Evolutionary conservation across 495 filamentous ascomycete genomes (phyloP), one percentile per base, ranked within the genome.

Genomic region (Aspergillus baeticus): DNA sequence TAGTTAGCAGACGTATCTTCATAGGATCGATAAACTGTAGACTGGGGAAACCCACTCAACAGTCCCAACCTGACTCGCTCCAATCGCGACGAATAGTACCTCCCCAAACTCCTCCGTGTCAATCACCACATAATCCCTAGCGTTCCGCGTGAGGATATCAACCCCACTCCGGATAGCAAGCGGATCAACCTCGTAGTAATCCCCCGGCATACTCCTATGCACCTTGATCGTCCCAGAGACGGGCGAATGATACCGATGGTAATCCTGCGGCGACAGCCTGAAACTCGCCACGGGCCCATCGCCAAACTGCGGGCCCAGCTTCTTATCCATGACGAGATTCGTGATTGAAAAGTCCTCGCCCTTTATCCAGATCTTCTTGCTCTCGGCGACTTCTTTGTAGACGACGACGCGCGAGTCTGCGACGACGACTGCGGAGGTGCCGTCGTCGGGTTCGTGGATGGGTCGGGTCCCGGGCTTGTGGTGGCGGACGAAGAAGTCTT

Each of bases 191-290:
- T 72, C 70, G 21, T 68, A 69, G 31, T 71, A 71, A 52, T 63
- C 54, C 11, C 66, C 68, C 0, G 60, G 55, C 21, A 77, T 73
- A 17, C 67, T 63, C 17, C 59, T 65, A 42, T 69, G 64, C 13
- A 48, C 41, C 43, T 57, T 62, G 20, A 79, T 67, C 14, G 34
- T 66, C 0, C 74, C 76, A 0, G 61, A 56, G 6, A 80, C 69
- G 1, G 78, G 78, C 4, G 69, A 67, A 59, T 80, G 77, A 65
- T 72, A 77, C 29, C 77, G 72, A 53, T 80, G 77, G 44, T 81
- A 80, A 59, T 79, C 72, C 52, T 72, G 73, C 6, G 75, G 68
- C 6, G 63, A 65, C 0, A 81, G 58, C 20, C 74, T 66, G 18
- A 75, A 71, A 58, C 73, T 74, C 34, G 70, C 72, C 38, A 78